Percentiles rank a stretch among this genome's conserved stretches.
Conservation (phyloP, 2,329 filamentous ascomycete species). For the Alternaria longipes region DNA sequence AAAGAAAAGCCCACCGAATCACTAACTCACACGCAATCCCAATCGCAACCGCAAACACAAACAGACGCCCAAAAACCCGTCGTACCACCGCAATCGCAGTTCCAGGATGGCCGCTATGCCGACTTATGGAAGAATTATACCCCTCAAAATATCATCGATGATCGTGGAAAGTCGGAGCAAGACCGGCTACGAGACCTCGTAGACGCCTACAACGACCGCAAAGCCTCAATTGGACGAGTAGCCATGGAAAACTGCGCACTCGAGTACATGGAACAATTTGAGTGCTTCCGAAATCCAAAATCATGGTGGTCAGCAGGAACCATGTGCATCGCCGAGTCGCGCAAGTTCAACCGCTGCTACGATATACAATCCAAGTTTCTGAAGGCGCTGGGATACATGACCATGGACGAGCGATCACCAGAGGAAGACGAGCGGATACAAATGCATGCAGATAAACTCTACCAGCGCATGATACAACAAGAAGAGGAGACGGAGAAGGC, state of each 20-base stretch:
- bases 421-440: conserved; percentile 85
- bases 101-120: conserved; percentile 77
- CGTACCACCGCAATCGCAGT: conserved; percentile 66
- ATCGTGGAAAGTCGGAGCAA: conserved; percentile 75
- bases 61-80: conserved; percentile 42
- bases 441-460: conserved; percentile 93
- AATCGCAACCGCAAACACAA: conserved; percentile 16
- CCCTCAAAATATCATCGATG: conserved; percentile 74
- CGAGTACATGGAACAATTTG: conserved; percentile 82
- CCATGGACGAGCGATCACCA: conserved; percentile 68
- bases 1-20: conserved; percentile 38
- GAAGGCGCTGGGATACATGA: conserved; percentile 87
- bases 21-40: conserved; percentile 14
- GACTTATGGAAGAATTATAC: conserved; percentile 93
- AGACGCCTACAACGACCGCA: conserved; percentile 84
- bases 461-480: conserved; percentile 84
- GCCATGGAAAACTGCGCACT: conserved; percentile 93
- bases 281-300: conserved; percentile 78
- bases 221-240: conserved; percentile 77
- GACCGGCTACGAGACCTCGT: conserved; percentile 83
- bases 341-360: conserved; percentile 85
- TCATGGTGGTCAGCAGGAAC: conserved; percentile 73
- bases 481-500: conserved; percentile 78
- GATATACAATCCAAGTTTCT: conserved; percentile 90
- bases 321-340: conserved; percentile 82